phyloP scores from a whole-genome alignment of 768 basidiomycete species.

The Porphyrellus cyaneotinctus region DNA sequence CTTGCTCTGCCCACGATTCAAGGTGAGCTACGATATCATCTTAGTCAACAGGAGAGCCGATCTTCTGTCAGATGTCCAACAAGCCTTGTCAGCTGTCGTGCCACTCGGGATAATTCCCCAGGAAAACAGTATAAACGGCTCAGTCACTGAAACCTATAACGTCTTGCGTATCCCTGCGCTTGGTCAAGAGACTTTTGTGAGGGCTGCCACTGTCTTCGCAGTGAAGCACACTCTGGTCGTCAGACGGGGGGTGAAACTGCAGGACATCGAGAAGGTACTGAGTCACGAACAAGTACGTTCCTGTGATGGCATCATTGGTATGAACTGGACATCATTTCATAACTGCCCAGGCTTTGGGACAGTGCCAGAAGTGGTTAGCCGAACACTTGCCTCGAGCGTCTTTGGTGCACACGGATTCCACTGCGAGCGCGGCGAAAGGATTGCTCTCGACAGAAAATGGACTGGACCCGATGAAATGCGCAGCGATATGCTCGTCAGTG shows the following conservation, averaged over 20 bases:
- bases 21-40: conserved; percentile 27
- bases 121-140: conserved; percentile 75
- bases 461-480: conserved; percentile 44
- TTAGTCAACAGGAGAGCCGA: background rate
- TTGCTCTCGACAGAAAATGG: conserved; percentile 33
- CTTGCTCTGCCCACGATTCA: conserved; percentile 37
- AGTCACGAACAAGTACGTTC: conserved; percentile 75
- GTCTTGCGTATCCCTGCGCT: conserved; percentile 42
- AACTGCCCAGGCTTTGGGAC: conserved; percentile 62
- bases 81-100: conserved; percentile 41
- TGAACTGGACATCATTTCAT: background rate
- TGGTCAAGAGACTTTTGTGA: conserved; percentile 46
- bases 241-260: conserved; percentile 51
- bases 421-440: conserved; percentile 61
- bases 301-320: background rate
- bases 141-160: conserved; percentile 73
- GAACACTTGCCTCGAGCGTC: conserved; percentile 49
- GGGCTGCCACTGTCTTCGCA: conserved; percentile 54
- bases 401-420: conserved; percentile 61
- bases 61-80: conserved; percentile 52
- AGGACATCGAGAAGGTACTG: conserved; percentile 54
- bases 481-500: conserved; percentile 71
- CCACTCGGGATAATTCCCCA: conserved; percentile 68
- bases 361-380: conserved; percentile 63
- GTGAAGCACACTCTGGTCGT: conserved; percentile 69